Conservation (phyloP, 352 stramenopile genomes). For the Phytopythium oedochilum region DNA sequence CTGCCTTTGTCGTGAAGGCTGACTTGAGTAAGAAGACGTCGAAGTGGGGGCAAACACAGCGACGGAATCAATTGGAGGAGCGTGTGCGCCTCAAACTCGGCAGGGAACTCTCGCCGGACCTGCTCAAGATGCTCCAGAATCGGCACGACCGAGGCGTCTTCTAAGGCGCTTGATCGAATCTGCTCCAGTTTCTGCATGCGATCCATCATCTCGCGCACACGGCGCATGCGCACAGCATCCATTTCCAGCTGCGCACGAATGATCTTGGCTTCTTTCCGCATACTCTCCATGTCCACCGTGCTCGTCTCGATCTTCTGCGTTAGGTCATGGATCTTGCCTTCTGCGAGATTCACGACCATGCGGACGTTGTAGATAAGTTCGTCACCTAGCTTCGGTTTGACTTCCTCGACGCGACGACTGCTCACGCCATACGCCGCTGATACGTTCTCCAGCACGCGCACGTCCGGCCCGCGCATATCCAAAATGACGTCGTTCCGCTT, state of each 20-base stretch:
- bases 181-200: constrained; percentile 38
- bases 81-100: constrained; percentile 76
- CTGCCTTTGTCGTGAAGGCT: constrained; percentile 33
- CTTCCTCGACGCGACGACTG: constrained; percentile 29
- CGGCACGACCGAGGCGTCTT: constrained; percentile 29
- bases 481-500: constrained; percentile 69
- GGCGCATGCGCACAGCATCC: constrained; percentile 43
- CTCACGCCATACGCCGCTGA: constrained; percentile 61
- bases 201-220: constrained; percentile 42
- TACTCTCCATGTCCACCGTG: constrained; percentile 33
- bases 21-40: constrained; percentile 32
- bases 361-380: constrained; percentile 91
- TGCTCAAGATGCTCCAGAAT: constrained; percentile 35
- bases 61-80: constrained; percentile 66
- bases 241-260: constrained; percentile 53
- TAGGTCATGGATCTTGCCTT: constrained; percentile 73
- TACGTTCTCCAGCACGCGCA: constrained; percentile 66
- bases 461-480: constrained; percentile 86
- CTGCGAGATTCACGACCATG: constrained; percentile 82
- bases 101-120: constrained; percentile 40
- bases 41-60: constrained; percentile 56
- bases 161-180: constrained; percentile 23
- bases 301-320: constrained; percentile 66
- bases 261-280: constrained; percentile 67
- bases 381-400: constrained; percentile 77